Base-by-base conservation (phyloP, 192 early-diverging fungal genomes). In the Podila clonocystis region DNA sequence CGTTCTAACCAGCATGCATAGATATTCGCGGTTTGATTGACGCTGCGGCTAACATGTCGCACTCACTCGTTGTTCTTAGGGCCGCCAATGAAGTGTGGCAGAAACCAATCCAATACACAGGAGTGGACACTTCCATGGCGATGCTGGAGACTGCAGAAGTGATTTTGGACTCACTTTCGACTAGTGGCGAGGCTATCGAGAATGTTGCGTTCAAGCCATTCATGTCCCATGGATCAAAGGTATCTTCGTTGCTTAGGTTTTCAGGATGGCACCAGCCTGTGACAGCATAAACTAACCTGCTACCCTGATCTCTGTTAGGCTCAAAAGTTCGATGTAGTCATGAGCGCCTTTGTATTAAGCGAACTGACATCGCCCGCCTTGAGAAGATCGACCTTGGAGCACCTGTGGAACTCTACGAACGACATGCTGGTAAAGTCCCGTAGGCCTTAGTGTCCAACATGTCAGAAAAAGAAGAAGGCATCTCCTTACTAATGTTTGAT, bases 321-420 rank as follows among this genome's bases (percentile, higher is more conserved):
- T 36, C 50, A 65, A 1, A 85, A 87, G 68, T 72, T 73, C 19
- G 93, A 95, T 67, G 67, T 97, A n/a, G 94, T 96, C 2, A 67
- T 96, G 4, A 87, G 91, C 24, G 90, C 91, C 2, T 95, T 93
- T 82, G 72, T 91, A 2, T 82, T 97, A 13, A 85, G 87, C 11
- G 96, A 97, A 17, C 73, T 96, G n/a, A 83, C 91, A 4, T 87
- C 91, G 1, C 88, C 91, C 50, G 85, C 88, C 4, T 48, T 91
- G 4, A 92, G 93, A 48, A 79, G 85, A 62, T 82, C 86, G 4
- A 91, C 92, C 0, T 72, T 97, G 12, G 85, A 93, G 55, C 86
- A 87, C 15, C 80, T 97, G 50, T 97, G 96, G 96, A 63, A 85
- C n/a, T 88, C 90, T n/a, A 95, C 94, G 17, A 72, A 74, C 3